A percentile compares a stretch with the other conserved stretches of the same genome.
phyloP scores from a whole-genome alignment of 768 basidiomycete genomes.

The Tulasnella sp. region DNA sequence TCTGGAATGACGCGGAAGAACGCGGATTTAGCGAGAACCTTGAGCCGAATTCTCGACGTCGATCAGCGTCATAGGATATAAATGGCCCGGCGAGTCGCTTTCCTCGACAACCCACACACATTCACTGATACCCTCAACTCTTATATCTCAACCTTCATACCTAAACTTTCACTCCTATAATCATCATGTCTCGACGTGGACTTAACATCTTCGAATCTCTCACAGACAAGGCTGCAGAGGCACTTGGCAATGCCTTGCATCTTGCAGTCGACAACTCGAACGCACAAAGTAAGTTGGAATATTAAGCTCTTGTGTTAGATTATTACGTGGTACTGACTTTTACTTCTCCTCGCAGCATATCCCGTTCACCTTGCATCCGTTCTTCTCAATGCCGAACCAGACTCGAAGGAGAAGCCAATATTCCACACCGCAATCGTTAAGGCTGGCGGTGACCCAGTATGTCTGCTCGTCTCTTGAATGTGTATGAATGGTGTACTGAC shows the following conservation, averaged over 20 bases:
- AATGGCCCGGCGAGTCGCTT: background rate
- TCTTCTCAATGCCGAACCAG: slow-evolving; percentile 62
- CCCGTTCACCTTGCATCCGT: slow-evolving; percentile 81
- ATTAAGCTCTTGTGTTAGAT: background rate
- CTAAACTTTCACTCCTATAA: background rate
- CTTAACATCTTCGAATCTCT: slow-evolving; percentile 59
- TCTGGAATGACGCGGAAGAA: background rate
- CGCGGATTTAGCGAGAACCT: too few relatives aligned
- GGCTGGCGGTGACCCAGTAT: slow-evolving; percentile 79
- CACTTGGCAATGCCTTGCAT: slow-evolving; percentile 66
- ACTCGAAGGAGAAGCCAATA: slow-evolving; percentile 47
- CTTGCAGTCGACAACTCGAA: slow-evolving; percentile 81
- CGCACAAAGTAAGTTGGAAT: slow-evolving; percentile 56
- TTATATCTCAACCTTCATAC: background rate
- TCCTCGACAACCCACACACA: background rate
- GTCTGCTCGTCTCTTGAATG: slow-evolving; percentile 33
- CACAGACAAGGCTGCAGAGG: slow-evolving; percentile 76
- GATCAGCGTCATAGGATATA: slow-evolving; percentile 35
- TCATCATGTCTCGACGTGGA: slow-evolving; percentile 19
- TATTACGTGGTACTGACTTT: slow-evolving; percentile 18
- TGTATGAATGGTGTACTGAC: background rate
- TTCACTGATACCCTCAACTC: background rate
- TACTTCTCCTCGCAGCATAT: slow-evolving; percentile 48
- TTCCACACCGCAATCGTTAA: slow-evolving; percentile 74
- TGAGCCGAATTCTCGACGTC: slow-evolving; percentile 67